Conservation (phyloP, 169 alveolate genomes). For the Ichthyophthirius multifiliis region DNA sequence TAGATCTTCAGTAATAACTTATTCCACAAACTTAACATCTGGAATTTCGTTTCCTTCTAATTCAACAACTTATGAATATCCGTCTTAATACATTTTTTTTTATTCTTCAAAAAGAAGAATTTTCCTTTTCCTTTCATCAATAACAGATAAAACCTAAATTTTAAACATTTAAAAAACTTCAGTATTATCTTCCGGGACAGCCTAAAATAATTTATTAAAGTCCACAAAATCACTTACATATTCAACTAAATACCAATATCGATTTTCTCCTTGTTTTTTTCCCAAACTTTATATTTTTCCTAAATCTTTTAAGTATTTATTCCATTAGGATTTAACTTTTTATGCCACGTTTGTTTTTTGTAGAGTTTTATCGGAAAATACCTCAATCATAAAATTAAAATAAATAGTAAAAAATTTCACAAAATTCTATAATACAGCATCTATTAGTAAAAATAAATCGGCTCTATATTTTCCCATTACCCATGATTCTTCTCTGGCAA, state of each 20-base stretch:
- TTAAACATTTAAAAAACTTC: not conserved
- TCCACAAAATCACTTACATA: not conserved
- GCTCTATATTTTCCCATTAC: conserved; percentile 7
- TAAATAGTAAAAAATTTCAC: not conserved
- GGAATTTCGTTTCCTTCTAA: not conserved
- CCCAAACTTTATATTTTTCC: conserved; percentile 1
- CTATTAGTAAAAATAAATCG: not conserved
- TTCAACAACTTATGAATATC: not conserved
- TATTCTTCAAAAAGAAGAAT: not conserved
- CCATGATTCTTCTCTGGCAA: conserved; percentile 5
- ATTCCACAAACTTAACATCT: not conserved
- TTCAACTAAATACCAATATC: not conserved
- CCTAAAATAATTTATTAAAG: not conserved
- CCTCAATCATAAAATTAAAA: not conserved
- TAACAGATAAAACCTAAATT: not conserved
- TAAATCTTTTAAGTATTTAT: not conserved
- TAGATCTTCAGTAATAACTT: not conserved
- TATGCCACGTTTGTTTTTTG: not conserved
- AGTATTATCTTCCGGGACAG: not conserved
- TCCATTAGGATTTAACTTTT: not conserved
- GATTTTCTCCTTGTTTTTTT: not conserved
- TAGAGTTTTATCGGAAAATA: not conserved
- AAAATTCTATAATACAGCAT: not conserved
- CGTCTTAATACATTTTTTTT: not conserved
- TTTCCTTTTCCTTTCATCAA: conserved; percentile 4